phyloP scores from a whole-genome alignment of 306 rosid genomes.

The Argentina anserina region DNA sequence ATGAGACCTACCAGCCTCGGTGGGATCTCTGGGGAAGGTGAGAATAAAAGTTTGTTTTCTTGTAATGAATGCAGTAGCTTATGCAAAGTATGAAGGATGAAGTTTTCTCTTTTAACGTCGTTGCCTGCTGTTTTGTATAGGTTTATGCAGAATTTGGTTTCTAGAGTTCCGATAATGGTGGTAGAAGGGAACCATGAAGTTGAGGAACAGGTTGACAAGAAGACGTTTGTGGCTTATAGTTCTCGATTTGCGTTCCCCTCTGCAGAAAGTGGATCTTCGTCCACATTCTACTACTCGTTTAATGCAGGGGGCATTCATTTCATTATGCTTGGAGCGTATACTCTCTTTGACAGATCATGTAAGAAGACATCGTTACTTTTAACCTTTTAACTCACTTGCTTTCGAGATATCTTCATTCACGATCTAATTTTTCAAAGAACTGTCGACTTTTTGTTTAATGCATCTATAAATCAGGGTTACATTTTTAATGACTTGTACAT shows the following conservation, averaged over 20 bases:
- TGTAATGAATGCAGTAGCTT: background rate
- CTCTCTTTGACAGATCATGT: constrained; percentile 51
- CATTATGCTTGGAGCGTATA: constrained; percentile 86
- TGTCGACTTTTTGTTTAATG: background rate
- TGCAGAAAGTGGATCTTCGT: constrained; percentile 73
- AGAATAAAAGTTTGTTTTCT: background rate
- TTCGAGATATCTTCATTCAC: background rate
- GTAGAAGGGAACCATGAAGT: constrained; percentile 87
- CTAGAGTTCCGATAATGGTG: constrained; percentile 81
- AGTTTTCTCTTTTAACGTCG: constrained; percentile 13
- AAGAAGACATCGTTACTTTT: background rate
- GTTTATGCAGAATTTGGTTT: constrained; percentile 74
- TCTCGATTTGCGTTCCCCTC: constrained; percentile 89
- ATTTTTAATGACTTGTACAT: background rate
- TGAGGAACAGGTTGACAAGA: constrained; percentile 54
- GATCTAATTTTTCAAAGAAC: background rate
- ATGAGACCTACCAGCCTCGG: constrained; percentile 85
- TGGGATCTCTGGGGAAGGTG: constrained; percentile 98
- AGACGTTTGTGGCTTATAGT: constrained; percentile 70
- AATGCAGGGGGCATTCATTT: constrained; percentile 85
- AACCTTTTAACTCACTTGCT: background rate
- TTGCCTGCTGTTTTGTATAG: constrained; percentile 39
- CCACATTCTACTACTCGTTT: constrained; percentile 78
- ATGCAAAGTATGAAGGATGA: background rate
- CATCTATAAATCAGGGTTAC: background rate